These are phyloP conservation scores for Austropuccinia psidii DNA, from an alignment of 1,284 basidiomycete species.

Conservation along the genomic window DNA sequence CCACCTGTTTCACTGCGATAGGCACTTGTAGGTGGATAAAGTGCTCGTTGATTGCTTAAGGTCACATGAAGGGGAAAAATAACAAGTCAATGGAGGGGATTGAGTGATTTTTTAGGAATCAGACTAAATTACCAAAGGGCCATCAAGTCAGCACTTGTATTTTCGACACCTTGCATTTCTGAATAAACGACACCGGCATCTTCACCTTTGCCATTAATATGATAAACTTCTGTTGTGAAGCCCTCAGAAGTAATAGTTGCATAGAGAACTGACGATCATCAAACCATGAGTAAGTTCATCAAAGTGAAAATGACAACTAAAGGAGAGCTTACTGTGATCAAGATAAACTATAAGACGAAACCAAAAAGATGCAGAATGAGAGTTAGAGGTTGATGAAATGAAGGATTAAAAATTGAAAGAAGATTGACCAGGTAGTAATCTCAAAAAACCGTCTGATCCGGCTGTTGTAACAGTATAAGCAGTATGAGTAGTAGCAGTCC, in stretches of 20 bases:
- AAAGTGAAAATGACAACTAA: background rate
- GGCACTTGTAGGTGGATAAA: constrained; percentile 74
- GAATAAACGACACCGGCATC: constrained; percentile 95
- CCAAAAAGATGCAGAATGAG: background rate
- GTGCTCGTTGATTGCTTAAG: constrained; percentile 68
- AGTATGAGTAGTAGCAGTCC: constrained; percentile 54
- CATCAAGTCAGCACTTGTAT: constrained; percentile 84
- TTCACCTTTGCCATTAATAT: constrained; percentile 80
- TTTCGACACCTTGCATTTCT: constrained; percentile 97
- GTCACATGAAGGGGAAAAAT: background rate
- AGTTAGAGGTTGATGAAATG: background rate
- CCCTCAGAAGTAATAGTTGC: constrained; percentile 86
- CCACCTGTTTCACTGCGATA: constrained; percentile 97
- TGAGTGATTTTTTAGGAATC: too few relatives aligned
- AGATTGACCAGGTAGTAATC: constrained; percentile 62
- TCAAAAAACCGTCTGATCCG: constrained; percentile 88
- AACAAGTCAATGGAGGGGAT: constrained; percentile 36
- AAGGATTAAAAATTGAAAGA: background rate
- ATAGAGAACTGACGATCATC: constrained; percentile 60
- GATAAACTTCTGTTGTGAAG: constrained; percentile 80
- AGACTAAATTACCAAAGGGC: constrained; percentile 58
- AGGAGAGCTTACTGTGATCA: constrained; percentile 58
- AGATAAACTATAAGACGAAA: constrained; percentile 60
- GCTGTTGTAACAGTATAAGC: constrained; percentile 97
- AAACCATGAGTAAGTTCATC: background rate